Conservation (phyloP, 2,329 filamentous ascomycete species). For the Phoma sp. region DNA sequence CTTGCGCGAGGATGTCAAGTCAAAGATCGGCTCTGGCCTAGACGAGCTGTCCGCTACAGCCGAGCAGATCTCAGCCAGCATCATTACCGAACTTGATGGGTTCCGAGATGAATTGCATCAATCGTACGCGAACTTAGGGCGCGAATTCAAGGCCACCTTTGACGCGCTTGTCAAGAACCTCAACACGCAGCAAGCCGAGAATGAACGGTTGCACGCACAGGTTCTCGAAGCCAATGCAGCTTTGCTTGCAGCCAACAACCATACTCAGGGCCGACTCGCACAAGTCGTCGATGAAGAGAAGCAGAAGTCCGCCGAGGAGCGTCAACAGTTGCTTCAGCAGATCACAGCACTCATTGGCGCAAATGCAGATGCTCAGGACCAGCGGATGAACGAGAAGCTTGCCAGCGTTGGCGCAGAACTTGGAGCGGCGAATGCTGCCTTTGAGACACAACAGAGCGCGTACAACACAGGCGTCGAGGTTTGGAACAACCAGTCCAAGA, state of each 20-base stretch:
- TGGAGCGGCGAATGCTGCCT: constrained; percentile 64
- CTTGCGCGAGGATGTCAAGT: constrained; percentile 87
- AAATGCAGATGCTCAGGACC: constrained; percentile 75
- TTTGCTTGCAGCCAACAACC: constrained; percentile 71
- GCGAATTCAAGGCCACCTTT: constrained; percentile 85
- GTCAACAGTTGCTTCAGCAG: constrained; percentile 74
- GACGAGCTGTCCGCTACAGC: constrained; percentile 83
- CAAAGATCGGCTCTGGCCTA: constrained; percentile 81
- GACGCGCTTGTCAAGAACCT: constrained; percentile 79
- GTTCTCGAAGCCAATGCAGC: constrained; percentile 72
- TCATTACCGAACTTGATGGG: constrained; percentile 81
- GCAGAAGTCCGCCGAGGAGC: constrained; percentile 72
- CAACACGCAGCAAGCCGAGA: constrained; percentile 76
- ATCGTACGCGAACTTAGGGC: constrained; percentile 82
- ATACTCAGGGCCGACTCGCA: constrained; percentile 70
- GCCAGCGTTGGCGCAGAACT: constrained; percentile 69
- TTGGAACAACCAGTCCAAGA: constrained; percentile 73
- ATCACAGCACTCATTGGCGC: constrained; percentile 78
- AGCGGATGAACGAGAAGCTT: constrained; percentile 70
- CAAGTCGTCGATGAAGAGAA: constrained; percentile 78
- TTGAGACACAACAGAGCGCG: constrained; percentile 68
- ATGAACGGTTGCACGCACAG: constrained; percentile 73
- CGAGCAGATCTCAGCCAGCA: constrained; percentile 86
- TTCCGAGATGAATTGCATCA: constrained; percentile 83
- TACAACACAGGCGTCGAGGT: constrained; percentile 75